Evolutionary conservation across 192 early-diverging fungal genomes (phyloP), one percentile per base, ranked within the genome.

Genomic region (Backusella morwellensis): DNA sequence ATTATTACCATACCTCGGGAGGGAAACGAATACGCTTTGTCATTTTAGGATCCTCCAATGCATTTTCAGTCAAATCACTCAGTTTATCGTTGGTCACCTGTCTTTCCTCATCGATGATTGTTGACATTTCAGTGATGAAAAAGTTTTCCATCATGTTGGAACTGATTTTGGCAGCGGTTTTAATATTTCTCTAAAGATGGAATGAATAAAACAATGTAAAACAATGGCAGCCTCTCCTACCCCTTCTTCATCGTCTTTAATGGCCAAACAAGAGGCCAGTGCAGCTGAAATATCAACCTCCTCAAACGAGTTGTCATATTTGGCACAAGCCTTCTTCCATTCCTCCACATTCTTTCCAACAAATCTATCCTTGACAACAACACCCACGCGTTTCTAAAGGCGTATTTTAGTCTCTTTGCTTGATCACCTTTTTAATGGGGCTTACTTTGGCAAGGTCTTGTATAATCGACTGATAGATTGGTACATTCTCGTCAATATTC

Each of bases 211-310:
- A 17, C 2, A 3, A 26, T 32, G 4, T 23, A 19, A 0, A 11
- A 41, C 66, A 12, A 21, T 35, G 3, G 14, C 6, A 23, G 14
- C 6, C 21, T 17, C 15, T 14, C 36, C 3, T 86, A 94, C 93
- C 59, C 96, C 75, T 81, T 97, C 97, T 66, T 93, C 91, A n/a
- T 94, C 92, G 78, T 98, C 97, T 80, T 99, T 99, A 44, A 91
- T 86, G 4, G 95, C 92, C 77, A 98, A 86, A 32, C 92, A 80
- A 15, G 85, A 77, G 1, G 93, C 89, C 38, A 98, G 75, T 7
- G 92, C 94, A 5, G 83, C 67, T 2, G 92, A 83, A 17, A 97
- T 81, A 82, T 98, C 96, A 6, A 91, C 84, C 71, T 86, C 77
- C n/a, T 92, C 89, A 66, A 96, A 85, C 15, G 71, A 75, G 21